Evolutionary conservation across 768 basidiomycete species (phyloP).

Genomic region (Boletus vinaceobasis): DNA sequence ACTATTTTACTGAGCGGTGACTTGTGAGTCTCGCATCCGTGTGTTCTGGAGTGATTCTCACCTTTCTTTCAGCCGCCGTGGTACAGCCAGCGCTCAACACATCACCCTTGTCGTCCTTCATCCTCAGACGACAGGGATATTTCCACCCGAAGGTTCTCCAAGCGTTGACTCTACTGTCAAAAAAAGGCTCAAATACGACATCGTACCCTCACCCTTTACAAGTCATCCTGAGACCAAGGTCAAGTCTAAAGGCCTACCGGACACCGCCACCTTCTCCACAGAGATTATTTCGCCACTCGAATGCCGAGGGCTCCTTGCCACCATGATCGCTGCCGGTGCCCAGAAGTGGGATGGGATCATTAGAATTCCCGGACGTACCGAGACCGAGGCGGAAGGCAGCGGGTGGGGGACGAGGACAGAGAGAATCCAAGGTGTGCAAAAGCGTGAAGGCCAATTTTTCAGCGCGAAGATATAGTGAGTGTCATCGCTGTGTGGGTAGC

Average conservation of each 20-base stretch:
- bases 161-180: constrained; percentile 14
- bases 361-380: constrained; percentile 39
- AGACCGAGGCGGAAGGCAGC: constrained; percentile 6
- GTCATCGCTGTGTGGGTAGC: not conserved
- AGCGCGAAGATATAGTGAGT: constrained; percentile 34
- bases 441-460: constrained; percentile 37
- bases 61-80: constrained; percentile 44
- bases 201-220: constrained; percentile 18
- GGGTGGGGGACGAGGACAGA: constrained; percentile 29
- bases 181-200: constrained; percentile 3
- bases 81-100: constrained; percentile 16
- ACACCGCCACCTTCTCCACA: constrained; percentile 30
- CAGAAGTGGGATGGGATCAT: constrained; percentile 53
- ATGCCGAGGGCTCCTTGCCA: constrained; percentile 44
- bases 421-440: constrained; percentile 24
- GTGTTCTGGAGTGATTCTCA: not conserved
- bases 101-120: constrained; percentile 18
- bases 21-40: constrained; percentile 48
- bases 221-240: constrained; percentile 7
- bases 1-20: constrained; percentile 50
- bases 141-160: constrained; percentile 16
- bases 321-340: constrained; percentile 28
- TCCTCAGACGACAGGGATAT: constrained; percentile 6
- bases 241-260: constrained; percentile 1
- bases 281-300: constrained; percentile 43